Base-by-base conservation (phyloP, 116 monocot genomes). In the Cymodocea nodosa region DNA sequence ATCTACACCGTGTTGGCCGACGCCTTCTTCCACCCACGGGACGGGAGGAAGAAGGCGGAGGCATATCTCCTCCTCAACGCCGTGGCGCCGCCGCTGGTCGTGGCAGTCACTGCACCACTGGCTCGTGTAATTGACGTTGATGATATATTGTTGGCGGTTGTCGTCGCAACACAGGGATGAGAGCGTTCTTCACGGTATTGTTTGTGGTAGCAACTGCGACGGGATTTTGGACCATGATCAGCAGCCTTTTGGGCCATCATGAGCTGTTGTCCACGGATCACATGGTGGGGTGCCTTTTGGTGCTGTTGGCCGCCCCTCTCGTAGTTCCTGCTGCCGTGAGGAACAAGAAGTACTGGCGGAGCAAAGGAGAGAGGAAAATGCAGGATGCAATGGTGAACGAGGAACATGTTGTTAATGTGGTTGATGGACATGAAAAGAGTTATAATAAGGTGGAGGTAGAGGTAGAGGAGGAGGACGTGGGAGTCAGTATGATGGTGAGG, bases 1-100 rank as follows among this genome's bases (percentile, higher is more conserved):
- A 71, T 91, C 35, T 87, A 87, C 74, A 84, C 75, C 0, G 79
- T 70, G 3, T 15, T 87, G 4, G 75, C 78, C 0, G 74, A 80
- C 0, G 73, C 69, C 0, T 40, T 78, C 50, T 79, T 84, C 54
- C 14, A 56, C 1, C 51, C 66, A 0, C 35, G 44, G 13, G n/a
- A 54, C 6, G 65, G 55, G 1, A 35, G 24, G 1, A 60, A 76
- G 30, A n/a, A n/a, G n/a, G 74, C 76, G 12, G 75, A 74, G 64
- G 15, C 71, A 1, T 91, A 87, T 51, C 76, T 91, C 63, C 76
- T 91, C 50, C 84, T 91, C 58, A 87, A 91, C 69, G 79, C 91
- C 1, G 50, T 77, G 35, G 71, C 66, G 16, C 84, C 91, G 0
- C 40, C 82, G 64, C 18, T 82, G 17, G 71, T 87, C 17, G 58